Evolutionary conservation across 768 basidiomycete genomes (phyloP).

Genomic region (Pholiota microspora): DNA sequence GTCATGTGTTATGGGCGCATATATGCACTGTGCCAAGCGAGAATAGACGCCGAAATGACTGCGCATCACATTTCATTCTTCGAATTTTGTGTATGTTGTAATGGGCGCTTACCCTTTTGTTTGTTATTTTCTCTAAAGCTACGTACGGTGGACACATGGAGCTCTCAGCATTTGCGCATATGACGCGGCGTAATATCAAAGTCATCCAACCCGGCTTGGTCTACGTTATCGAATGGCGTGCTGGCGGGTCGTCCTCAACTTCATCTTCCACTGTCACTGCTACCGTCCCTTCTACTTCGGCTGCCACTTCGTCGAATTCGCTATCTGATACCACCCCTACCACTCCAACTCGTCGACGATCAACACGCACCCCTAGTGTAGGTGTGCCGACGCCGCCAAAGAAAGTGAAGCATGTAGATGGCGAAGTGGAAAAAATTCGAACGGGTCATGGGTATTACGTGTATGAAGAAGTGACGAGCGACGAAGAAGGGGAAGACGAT

Average conservation of each 20-base stretch:
- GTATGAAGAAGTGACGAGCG: slow-evolving; percentile 23
- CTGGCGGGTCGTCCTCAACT: slow-evolving; percentile 37
- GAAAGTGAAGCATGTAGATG: slow-evolving; percentile 2
- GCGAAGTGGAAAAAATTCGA: slow-evolving; percentile 16
- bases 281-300: not conserved
- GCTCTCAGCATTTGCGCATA: slow-evolving; percentile 87
- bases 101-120: slow-evolving; percentile 5
- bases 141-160: slow-evolving; percentile 95
- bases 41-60: too few species aligned
- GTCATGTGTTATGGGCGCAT: slow-evolving; percentile 2
- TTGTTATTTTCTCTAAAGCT: slow-evolving; percentile 34
- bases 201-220: slow-evolving; percentile 91
- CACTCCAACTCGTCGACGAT: slow-evolving; percentile 16
- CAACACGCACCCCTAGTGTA: slow-evolving; percentile 7
- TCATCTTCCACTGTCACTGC: not conserved
- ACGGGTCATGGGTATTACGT: slow-evolving; percentile 26
- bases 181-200: slow-evolving; percentile 77
- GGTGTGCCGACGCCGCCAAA: not conserved
- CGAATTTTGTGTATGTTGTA: slow-evolving; percentile 2
- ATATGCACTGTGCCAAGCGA: too few species aligned
- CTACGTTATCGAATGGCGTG: slow-evolving; percentile 83
- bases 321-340: slow-evolving; percentile 51
- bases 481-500: slow-evolving; percentile 16
- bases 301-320: not conserved
- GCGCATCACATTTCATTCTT: too few species aligned